Base-by-base conservation (phyloP, 148 eudicot species). In the Chenopodium album region DNA sequence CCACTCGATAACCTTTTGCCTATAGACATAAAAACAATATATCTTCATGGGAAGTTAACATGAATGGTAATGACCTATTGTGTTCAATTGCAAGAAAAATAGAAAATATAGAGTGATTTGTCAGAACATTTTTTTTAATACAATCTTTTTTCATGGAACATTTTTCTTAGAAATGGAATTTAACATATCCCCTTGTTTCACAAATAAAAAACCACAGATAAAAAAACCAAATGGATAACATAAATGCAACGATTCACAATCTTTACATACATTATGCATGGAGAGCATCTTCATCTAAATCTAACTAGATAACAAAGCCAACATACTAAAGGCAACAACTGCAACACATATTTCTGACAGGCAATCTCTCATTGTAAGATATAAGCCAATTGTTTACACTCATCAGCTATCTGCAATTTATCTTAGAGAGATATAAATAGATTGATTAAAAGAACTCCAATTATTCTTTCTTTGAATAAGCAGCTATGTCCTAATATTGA, bases 1-100 rank as follows among this genome's bases (percentile, higher is more conserved):
- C 99, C 76, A 97, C 98, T 14, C 98, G 95, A 76, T 97, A 97
- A 60, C 98, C 99, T 88, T 97, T 97, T n/a, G 99, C 99, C 99
- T 97, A 81, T 76, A 91, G 71, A 64, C 48, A 83, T 20, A 66
- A 73, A 12, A 70, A 60, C 11, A 28, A 79, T 20, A 50, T 1
- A 71, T 17, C 50, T 16, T 71, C 20, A 1, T 20, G 4, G 44
- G 5, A 4, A 41, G 7, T 41, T 41, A 41, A n/a, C 19, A 46
- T 72, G 4, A 68, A 28, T 71, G 29, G 20, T 26, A 69, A 23
- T 68, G 13, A 12, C 62, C 62, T 56, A 56, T 13, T 50, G 14
- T 50, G 14, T 50, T 48, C 14, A 48, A 48, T 48, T 10, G 54
- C 54, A 50, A 50, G 54, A 50, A 12, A 50, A 50, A 50, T 50